Conservation (phyloP, 2,329 filamentous ascomycete genomes). For the Stenocarpella maydis region DNA sequence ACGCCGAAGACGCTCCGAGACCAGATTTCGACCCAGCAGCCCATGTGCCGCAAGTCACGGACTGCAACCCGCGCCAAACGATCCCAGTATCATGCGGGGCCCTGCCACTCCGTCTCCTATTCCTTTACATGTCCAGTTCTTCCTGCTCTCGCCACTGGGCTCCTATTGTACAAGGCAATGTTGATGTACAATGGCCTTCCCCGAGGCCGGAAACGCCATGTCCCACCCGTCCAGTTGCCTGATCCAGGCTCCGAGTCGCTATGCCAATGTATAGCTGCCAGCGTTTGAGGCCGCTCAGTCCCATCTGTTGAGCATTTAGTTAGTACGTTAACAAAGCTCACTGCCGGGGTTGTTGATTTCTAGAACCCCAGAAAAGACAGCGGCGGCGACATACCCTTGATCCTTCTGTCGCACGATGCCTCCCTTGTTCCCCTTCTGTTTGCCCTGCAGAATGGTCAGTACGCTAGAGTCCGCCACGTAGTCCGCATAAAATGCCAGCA, state of each 20-base stretch:
- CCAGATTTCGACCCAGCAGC: neutral
- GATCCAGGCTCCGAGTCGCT: neutral
- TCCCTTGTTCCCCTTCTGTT: conserved; percentile 72
- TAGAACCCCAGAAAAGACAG: neutral
- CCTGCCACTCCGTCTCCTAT: neutral
- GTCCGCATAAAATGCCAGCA: conserved; percentile 42
- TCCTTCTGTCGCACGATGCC: conserved; percentile 80
- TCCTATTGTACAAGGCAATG: conserved; percentile 23
- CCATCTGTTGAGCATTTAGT: neutral
- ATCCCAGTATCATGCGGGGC: neutral
- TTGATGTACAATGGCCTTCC: conserved; percentile 22
- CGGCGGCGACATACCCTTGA: conserved; percentile 66
- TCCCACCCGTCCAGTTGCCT: neutral
- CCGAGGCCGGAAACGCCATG: conserved; percentile 11
- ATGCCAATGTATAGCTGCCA: neutral
- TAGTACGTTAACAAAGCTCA: neutral
- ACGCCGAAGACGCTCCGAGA: neutral
- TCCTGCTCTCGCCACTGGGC: conserved; percentile 11
- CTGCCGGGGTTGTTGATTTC: neutral
- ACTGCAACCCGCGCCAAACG: neutral
- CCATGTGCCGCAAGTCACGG: neutral
- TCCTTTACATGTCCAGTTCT: neutral
- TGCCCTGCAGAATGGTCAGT: conserved; percentile 60
- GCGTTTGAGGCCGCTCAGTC: conserved; percentile 5
- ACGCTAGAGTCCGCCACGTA: neutral